A percentile compares a stretch with the other conserved stretches of the same genome.
Conservation (phyloP, 1,284 basidiomycete genomes). For the Peniophora sp. region DNA sequence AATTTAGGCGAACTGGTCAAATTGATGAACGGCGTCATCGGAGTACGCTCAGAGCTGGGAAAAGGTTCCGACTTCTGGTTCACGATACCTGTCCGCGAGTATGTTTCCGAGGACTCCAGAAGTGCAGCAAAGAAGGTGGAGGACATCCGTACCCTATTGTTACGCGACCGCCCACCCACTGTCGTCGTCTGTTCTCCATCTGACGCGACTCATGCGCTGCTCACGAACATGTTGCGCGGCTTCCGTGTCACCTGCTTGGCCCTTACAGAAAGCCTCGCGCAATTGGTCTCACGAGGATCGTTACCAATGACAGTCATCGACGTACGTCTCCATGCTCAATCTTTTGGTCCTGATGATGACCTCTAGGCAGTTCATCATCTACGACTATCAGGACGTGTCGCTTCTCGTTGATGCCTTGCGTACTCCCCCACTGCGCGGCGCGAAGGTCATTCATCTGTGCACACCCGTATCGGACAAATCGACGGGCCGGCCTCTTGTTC, state of each 20-base stretch:
- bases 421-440: slow-evolving; percentile 33
- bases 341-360: neutral
- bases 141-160: slow-evolving; percentile 33
- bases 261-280: neutral
- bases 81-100: slow-evolving; percentile 54
- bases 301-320: no score
- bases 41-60: slow-evolving; percentile 54
- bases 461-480: slow-evolving; percentile 54
- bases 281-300: no score
- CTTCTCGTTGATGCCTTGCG: slow-evolving; percentile 34
- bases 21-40: slow-evolving; percentile 65
- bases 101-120: slow-evolving; percentile 42
- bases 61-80: slow-evolving; percentile 65
- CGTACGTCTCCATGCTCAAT: no score
- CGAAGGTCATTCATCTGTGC: slow-evolving; percentile 62
- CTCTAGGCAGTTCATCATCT: slow-evolving; percentile 47
- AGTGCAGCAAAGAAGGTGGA: slow-evolving; percentile 39
- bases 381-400: slow-evolving; percentile 57
- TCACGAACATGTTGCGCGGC: slow-evolving; percentile 48
- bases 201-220: slow-evolving; percentile 42
- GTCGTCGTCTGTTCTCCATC: slow-evolving; percentile 56
- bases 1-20: slow-evolving; percentile 47
- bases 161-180: slow-evolving; percentile 35
- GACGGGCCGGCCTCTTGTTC: slow-evolving; percentile 40
- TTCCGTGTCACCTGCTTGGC: slow-evolving; percentile 26